Evolutionary conservation across 2,329 filamentous ascomycete genomes (phyloP).

Genomic region (Verticillium dahliae): DNA sequence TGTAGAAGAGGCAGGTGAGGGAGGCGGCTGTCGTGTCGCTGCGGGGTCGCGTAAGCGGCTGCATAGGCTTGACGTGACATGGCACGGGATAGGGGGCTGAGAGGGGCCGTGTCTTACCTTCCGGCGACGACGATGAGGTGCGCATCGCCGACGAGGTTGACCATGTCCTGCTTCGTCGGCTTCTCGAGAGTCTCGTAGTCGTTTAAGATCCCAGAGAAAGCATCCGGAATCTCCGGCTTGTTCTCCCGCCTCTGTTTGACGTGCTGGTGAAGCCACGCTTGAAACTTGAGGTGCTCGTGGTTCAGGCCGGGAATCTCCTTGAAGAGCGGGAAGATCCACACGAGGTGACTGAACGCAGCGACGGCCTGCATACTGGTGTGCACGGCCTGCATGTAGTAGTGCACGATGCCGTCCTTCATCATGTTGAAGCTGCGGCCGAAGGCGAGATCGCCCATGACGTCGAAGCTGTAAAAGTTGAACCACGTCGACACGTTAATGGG

Average conservation of each 20-base stretch:
- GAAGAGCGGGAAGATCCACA: constrained; percentile 14
- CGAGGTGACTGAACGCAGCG: constrained; percentile 15
- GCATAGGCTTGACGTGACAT: not conserved
- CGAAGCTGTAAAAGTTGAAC: constrained; percentile 29
- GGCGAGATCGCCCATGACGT: constrained; percentile 33
- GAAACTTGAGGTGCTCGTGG: constrained; percentile 11
- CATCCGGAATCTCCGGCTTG: constrained; percentile 17
- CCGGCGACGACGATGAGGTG: constrained; percentile 23
- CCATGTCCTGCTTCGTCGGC: constrained; percentile 14
- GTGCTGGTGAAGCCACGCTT: constrained; percentile 11
- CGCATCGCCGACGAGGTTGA: constrained; percentile 20
- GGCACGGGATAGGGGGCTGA: too few species aligned
- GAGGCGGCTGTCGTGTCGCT: constrained; percentile 13
- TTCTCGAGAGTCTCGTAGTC: constrained; percentile 14
- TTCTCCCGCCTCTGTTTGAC: constrained; percentile 10
- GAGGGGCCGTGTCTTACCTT: constrained; percentile 13
- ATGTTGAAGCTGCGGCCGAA: constrained; percentile 29
- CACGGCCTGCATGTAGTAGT: constrained; percentile 18
- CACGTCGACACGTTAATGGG: constrained; percentile 21
- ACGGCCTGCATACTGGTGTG: constrained; percentile 16
- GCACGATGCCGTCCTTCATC: constrained; percentile 19
- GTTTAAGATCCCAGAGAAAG: constrained; percentile 23
- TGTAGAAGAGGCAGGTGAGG: constrained; percentile 10
- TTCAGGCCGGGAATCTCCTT: constrained; percentile 16
- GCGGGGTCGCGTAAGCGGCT: not conserved